Base-by-base conservation (phyloP, 345 rosid species). In the Boechera stricta region DNA sequence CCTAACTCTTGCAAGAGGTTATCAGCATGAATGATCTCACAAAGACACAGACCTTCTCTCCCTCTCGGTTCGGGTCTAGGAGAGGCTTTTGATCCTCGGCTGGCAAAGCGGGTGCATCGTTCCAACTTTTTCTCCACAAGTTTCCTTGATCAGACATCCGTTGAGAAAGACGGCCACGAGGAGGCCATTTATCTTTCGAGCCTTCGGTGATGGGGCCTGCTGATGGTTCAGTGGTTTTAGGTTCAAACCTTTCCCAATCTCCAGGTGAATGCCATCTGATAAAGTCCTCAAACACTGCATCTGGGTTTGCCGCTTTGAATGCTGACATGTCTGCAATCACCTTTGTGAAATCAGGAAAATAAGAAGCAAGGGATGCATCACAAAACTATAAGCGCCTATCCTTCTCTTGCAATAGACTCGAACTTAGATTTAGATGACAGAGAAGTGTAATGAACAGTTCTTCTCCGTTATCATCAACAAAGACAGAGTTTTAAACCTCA, bases 191-290 rank as follows among this genome's bases (percentile, higher is more conserved):
- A 74, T 85, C 86, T 72, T 84, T 83, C 66, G 67, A 74, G 66
- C 73, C 54, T 61, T 76, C 79, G 5, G 64, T 39, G 21, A 49
- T 36, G 75, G 79, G 77, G 83, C 74, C 78, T 74, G 58, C 64
- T 11, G 91, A 82, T 77, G 80, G 42, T 82, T 77, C 80, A 67
- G 76, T 75, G 64, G 76, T 84, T 77, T 77, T 64, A 63, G 53
- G 52, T 56, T 84, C 85, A 76, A 75, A 74, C 24, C 73, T 71
- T 77, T 82, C 91, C 99, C 99, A 95, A 80, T 93, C 98, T 74
- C 98, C 93, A 53, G 98, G 99, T 54, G 98, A 95, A 82, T 95
- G 97, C 99, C 99, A 95, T 76, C 97, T 87, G 69, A 95, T 93
- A 73, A 95, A 95, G 85, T 95, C 98, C 84, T 95, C 98, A 74